Percentiles rank a stretch among this genome's conserved stretches.
Conservation (phyloP, 2,329 filamentous ascomycete genomes). For the Sarocladium oryzae region DNA sequence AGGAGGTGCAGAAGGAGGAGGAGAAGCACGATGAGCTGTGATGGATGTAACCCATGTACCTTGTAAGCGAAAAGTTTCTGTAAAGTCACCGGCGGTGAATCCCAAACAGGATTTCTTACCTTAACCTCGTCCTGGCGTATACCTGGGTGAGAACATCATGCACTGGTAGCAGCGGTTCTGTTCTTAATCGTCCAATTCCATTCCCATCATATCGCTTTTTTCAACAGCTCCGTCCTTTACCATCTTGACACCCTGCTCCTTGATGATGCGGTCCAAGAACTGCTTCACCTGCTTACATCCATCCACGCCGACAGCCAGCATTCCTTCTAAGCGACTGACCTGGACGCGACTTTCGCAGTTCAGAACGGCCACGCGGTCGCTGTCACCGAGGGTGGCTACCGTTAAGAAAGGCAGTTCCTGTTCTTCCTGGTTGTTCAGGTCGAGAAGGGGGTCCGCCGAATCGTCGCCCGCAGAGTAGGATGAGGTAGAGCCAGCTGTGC, state of each 20-base stretch:
- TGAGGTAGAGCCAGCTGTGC: constrained; percentile 76
- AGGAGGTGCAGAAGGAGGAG: constrained; percentile 13
- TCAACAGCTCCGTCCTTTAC: constrained; percentile 48
- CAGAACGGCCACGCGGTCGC: constrained; percentile 70
- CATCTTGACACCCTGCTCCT: constrained; percentile 61
- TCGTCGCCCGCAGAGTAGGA: constrained; percentile 60
- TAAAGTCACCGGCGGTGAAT: not conserved
- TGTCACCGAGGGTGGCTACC: constrained; percentile 69
- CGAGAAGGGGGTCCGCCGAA: constrained; percentile 67
- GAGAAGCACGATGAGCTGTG: constrained; percentile 44
- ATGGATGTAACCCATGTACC: constrained; percentile 13
- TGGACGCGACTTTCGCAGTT: constrained; percentile 88
- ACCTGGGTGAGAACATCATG: not conserved
- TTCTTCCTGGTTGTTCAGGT: constrained; percentile 74
- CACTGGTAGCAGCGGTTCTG: not conserved
- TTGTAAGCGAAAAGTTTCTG: not conserved
- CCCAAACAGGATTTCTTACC: not conserved
- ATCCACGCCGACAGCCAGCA: constrained; percentile 88
- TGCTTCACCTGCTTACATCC: constrained; percentile 81
- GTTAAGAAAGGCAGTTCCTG: constrained; percentile 86
- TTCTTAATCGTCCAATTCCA: constrained; percentile 41
- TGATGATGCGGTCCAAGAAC: constrained; percentile 75
- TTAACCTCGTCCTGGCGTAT: constrained; percentile 6
- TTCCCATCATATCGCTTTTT: constrained; percentile 40
- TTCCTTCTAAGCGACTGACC: constrained; percentile 73